Conservation (phyloP, 208 protist genomes). For the Acanthamoeba royreba region DNA sequence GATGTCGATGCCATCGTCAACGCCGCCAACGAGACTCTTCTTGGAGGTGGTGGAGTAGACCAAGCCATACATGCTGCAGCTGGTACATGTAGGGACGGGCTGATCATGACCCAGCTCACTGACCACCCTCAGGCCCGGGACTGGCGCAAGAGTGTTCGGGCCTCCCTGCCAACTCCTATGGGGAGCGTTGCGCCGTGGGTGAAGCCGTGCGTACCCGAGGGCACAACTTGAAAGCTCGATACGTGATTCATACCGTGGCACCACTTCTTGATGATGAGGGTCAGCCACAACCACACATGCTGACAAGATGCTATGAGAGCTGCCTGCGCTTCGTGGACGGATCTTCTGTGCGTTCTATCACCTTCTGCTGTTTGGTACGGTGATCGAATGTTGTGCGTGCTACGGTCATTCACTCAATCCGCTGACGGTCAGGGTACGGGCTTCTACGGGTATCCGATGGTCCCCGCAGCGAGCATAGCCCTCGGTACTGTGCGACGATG, state of each 20-base stretch:
- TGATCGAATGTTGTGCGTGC: neutral
- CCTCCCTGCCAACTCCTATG: neutral
- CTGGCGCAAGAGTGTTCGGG: neutral
- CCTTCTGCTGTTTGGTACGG: neutral
- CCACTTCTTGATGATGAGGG: neutral
- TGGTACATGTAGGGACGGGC: no score
- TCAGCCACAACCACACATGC: neutral
- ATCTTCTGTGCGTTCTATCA: neutral
- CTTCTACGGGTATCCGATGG: conserved; percentile 28
- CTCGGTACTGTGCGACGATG: neutral
- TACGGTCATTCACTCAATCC: neutral
- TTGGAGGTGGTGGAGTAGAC: conserved; percentile 6
- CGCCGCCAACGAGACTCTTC: conserved; percentile 18
- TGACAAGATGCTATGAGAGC: neutral
- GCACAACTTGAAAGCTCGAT: neutral
- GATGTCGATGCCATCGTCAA: conserved; percentile 6
- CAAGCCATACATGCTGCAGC: neutral
- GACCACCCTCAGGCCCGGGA: neutral
- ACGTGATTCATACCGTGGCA: conserved; percentile 24
- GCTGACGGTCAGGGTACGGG: neutral
- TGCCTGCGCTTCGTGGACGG: neutral
- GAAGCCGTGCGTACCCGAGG: neutral
- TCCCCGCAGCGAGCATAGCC: neutral
- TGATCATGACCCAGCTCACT: neutral
- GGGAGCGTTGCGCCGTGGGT: neutral